Evolutionary conservation across 2,329 filamentous ascomycete genomes (phyloP), one percentile per base, ranked within the genome.

Genomic region (Periconia macrospinosa): DNA sequence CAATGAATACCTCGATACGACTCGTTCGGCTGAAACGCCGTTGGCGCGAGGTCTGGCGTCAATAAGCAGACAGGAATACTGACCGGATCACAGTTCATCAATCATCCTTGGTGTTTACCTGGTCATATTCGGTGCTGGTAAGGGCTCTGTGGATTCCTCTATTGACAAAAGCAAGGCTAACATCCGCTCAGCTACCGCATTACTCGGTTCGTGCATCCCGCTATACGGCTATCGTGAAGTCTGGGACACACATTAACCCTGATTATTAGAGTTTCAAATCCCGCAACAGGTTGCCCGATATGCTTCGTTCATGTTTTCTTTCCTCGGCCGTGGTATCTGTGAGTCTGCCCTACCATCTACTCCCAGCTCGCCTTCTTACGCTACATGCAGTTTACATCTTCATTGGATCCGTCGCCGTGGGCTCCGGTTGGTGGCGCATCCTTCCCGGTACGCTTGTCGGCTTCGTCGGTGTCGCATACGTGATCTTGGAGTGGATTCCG

Each of bases 221-320:
- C 33, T 37, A 13, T 13, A 41, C 2, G 43, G 9, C 6, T 15
- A 8, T 27, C 11, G 43, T 17, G 19, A 43, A 15, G 19, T 52
- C 30, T 10, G 47, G 15, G 18, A 17, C 33, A 14, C 11, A n/a
- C 15, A n/a, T 10, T 37, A 10, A 37, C 33, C 33, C 30, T 27
- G 13, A 30, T 30, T 35, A 30, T 48, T 63, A 77, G 94, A 99
- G 78, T 96, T 97, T 80, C 89, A 96, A 77, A 93, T 97, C 66
- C 93, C 94, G 47, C 91, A 92, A 55, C 92, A 96, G 74, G 83
- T 96, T 50, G 89, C 92, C 54, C 88, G 91, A 78, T 96, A 97
- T 80, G 93, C 92, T 50, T 96, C 91, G 11, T 99, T 99, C 82
- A 87, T 97, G 77, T 97, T 97, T 82, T 96, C 91, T 53, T 97